These are phyloP conservation scores for Globisporangium mamillatum DNA, from an alignment of 352 stramenopile species.

Conservation along the genomic window DNA sequence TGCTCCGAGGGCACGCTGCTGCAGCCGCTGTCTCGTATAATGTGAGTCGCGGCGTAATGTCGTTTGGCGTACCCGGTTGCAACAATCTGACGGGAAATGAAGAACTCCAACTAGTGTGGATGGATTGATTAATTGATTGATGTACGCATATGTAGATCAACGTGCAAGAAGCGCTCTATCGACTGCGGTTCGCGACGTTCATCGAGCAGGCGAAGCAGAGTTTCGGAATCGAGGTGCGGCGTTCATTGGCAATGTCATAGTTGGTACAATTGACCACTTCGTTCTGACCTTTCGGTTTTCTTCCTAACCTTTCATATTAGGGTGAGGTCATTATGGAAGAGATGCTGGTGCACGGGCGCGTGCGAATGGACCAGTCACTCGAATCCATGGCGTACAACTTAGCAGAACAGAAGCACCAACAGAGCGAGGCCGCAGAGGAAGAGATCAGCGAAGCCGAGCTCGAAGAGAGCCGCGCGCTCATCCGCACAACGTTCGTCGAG, in stretches of 20 bases:
- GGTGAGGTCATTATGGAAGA: slow-evolving; percentile 89
- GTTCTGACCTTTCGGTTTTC: background rate
- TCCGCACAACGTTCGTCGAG: slow-evolving; percentile 76
- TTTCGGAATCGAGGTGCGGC: slow-evolving; percentile 60
- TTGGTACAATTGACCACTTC: background rate
- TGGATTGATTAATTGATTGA: background rate
- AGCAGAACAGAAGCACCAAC: slow-evolving; percentile 51
- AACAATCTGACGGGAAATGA: background rate
- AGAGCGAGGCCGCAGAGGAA: slow-evolving; percentile 34
- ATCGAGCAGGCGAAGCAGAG: slow-evolving; percentile 71
- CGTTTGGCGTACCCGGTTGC: background rate
- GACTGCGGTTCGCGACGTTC: slow-evolving; percentile 83
- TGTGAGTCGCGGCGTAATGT: slow-evolving; percentile 25
- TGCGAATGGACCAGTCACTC: slow-evolving; percentile 84
- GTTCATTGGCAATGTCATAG: background rate
- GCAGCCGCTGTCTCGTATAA: slow-evolving; percentile 39
- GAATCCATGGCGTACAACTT: slow-evolving; percentile 82
- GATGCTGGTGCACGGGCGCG: slow-evolving; percentile 75
- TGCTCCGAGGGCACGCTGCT: slow-evolving; percentile 18
- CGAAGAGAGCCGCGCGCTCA: slow-evolving; percentile 50
- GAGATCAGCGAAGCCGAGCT: slow-evolving; percentile 76
- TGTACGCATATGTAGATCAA: slow-evolving; percentile 47
- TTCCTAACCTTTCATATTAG: slow-evolving; percentile 11
- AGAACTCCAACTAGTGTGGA: background rate
- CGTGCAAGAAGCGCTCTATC: slow-evolving; percentile 76